These are phyloP conservation scores for Medicago arabica DNA, from an alignment of 306 rosid species.

Conservation along the genomic window DNA sequence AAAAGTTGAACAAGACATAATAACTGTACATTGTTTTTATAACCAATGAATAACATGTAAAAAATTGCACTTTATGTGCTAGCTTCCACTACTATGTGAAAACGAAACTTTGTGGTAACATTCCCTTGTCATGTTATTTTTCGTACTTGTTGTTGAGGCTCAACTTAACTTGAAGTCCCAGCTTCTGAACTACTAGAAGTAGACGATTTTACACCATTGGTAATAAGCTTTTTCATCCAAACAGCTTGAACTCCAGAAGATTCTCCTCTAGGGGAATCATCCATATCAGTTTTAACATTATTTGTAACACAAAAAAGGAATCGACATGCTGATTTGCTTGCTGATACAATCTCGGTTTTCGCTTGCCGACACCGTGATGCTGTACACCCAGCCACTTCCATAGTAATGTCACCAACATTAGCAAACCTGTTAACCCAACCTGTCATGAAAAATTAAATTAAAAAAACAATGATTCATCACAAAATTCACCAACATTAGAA, in stretches of 20 bases:
- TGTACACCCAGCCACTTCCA: constrained; percentile 75
- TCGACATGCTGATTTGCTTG: constrained; percentile 77
- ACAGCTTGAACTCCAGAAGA: constrained; percentile 58
- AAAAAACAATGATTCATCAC: constrained; percentile 19
- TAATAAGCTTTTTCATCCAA: constrained; percentile 70
- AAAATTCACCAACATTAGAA: neutral
- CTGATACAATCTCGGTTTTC: constrained; percentile 69
- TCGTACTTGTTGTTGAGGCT: constrained; percentile 34
- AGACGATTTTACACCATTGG: constrained; percentile 61
- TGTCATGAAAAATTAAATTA: constrained; percentile 41
- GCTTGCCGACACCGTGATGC: constrained; percentile 76
- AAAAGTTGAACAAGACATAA: constrained; percentile 42
- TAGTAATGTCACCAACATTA: constrained; percentile 81
- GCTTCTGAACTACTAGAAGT: constrained; percentile 57
- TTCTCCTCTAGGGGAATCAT: constrained; percentile 53
- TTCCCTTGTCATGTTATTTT: neutral
- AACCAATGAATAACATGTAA: constrained; percentile 43
- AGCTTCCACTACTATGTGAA: neutral
- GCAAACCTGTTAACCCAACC: constrained; percentile 99
- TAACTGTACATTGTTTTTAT: constrained; percentile 46
- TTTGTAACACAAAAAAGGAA: constrained; percentile 64
- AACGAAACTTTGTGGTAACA: neutral
- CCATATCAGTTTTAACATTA: constrained; percentile 49
- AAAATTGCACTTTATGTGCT: constrained; percentile 33
- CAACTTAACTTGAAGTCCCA: constrained; percentile 42